Conservation (phyloP, 345 rosid species). For the Physaria fendleri region DNA sequence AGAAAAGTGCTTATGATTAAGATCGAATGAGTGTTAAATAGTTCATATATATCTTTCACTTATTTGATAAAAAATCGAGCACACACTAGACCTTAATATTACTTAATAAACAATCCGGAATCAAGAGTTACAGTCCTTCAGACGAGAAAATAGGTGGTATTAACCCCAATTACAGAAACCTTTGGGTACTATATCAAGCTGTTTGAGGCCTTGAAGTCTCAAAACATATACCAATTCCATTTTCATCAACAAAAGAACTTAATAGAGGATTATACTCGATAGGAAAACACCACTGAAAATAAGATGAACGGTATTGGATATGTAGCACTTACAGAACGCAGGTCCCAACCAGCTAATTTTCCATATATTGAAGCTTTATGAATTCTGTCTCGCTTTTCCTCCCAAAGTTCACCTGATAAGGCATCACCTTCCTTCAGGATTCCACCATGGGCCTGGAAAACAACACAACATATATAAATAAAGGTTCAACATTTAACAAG, state of each 20-base stretch:
- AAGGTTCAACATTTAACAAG: not conserved
- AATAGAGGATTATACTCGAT: not conserved
- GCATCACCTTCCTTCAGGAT: constrained; percentile 84
- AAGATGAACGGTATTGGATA: not conserved
- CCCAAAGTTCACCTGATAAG: constrained; percentile 95
- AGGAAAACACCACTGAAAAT: not conserved
- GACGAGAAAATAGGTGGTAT: not conserved
- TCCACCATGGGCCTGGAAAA: constrained; percentile 70
- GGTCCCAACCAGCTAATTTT: constrained; percentile 89
- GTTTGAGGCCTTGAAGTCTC: not conserved
- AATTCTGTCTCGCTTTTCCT: constrained; percentile 77
- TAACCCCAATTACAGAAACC: constrained; percentile 1
- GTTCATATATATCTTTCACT: not conserved
- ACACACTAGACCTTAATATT: not conserved
- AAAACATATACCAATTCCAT: not conserved
- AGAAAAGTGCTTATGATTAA: not conserved
- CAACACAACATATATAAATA: constrained; percentile 3
- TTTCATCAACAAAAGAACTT: constrained; percentile 5
- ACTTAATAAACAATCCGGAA: not conserved
- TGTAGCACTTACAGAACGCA: constrained; percentile 87
- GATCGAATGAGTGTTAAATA: not conserved
- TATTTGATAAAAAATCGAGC: not conserved
- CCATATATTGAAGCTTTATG: constrained; percentile 76
- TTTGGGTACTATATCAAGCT: not conserved
- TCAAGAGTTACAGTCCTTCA: not conserved